Conservation (phyloP, 331 rosid genomes). For the Erythrophleum ivorense region DNA sequence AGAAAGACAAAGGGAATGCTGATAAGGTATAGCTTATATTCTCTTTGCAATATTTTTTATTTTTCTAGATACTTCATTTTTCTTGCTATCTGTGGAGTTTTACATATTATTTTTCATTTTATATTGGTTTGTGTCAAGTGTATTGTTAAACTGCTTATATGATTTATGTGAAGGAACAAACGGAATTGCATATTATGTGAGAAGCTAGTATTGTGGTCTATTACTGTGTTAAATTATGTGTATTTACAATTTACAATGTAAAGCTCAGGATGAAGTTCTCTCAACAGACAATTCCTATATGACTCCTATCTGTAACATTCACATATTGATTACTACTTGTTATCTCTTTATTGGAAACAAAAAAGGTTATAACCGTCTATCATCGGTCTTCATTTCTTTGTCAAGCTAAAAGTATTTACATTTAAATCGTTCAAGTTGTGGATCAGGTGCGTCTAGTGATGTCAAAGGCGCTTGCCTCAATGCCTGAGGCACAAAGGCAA, state of each 20-base stretch:
- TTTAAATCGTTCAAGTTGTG: neutral
- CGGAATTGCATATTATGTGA: neutral
- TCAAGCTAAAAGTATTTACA: neutral
- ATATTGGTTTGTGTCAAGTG: neutral
- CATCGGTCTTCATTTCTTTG: neutral
- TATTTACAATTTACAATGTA: neutral
- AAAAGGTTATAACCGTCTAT: neutral
- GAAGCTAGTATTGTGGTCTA: constrained; percentile 2
- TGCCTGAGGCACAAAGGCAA: too few species aligned
- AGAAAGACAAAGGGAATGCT: constrained; percentile 55
- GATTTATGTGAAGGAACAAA: neutral
- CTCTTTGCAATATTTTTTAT: neutral
- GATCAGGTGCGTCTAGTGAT: neutral
- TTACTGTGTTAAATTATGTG: neutral
- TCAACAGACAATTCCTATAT: neutral
- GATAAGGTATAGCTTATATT: constrained; percentile 53
- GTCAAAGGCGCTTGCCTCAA: too few species aligned
- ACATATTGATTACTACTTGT: constrained; percentile 7
- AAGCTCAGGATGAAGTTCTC: neutral
- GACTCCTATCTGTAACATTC: neutral
- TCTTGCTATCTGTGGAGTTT: neutral
- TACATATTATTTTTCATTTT: neutral
- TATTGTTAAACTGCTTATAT: neutral
- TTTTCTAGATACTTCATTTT: neutral
- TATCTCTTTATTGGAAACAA: neutral